Evolutionary conservation across 2,329 filamentous ascomycete species (phyloP).

Genomic region (Neurospora sp.): DNA sequence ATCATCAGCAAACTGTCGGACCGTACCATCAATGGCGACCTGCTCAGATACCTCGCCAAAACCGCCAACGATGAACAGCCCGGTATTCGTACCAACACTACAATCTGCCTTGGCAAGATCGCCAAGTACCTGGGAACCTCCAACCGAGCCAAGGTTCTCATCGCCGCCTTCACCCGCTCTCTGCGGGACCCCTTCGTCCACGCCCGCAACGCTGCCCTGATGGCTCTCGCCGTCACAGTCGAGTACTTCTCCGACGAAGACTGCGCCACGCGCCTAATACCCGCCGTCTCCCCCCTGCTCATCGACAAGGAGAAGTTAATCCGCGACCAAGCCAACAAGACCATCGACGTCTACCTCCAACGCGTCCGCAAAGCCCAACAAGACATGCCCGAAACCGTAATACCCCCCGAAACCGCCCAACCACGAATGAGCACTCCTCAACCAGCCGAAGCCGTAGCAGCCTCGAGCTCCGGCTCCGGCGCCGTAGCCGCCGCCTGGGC

Average conservation of each 20-base stretch:
- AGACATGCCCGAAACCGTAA: constrained; percentile 68
- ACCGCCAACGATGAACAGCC: constrained; percentile 97
- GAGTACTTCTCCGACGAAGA: constrained; percentile 89
- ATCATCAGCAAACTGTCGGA: constrained; percentile 87
- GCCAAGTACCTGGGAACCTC: constrained; percentile 74
- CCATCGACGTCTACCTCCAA: constrained; percentile 75
- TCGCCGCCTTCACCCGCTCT: constrained; percentile 83
- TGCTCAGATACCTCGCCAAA: constrained; percentile 83
- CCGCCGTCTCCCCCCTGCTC: constrained; percentile 71
- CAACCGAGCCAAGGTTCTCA: constrained; percentile 79
- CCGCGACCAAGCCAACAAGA: constrained; percentile 84
- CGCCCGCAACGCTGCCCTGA: constrained; percentile 77
- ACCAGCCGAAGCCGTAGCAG: constrained; percentile 37
- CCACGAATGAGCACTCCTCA: constrained; percentile 77
- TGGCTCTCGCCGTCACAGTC: constrained; percentile 75
- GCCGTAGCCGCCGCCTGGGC: constrained; percentile 59
- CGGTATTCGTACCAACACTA: constrained; percentile 94
- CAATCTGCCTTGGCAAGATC: constrained; percentile 94
- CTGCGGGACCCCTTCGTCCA: constrained; percentile 91
- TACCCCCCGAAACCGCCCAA: constrained; percentile 54
- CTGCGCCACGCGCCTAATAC: constrained; percentile 73
- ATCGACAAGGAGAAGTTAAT: constrained; percentile 95
- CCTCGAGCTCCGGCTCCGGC: not conserved
- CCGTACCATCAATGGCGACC: constrained; percentile 83
- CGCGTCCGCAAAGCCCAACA: constrained; percentile 70